Evolutionary conservation across 805 yeast genomes (phyloP).

Genomic region (Saccharomycopsis sp.): DNA sequence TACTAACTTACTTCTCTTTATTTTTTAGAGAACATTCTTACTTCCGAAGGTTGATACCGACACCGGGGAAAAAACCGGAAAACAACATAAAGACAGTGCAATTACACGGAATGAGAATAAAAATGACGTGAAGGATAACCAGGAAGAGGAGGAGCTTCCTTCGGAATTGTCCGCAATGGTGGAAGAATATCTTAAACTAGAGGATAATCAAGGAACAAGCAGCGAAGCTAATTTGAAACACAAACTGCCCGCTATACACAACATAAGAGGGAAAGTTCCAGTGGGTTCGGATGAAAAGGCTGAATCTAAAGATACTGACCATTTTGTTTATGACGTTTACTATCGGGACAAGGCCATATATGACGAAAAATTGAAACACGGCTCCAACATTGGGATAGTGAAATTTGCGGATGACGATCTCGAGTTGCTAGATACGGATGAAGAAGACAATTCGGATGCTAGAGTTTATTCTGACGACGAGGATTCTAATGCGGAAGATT

Average conservation of each 20-base stretch:
- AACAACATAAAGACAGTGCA: constrained; percentile 27
- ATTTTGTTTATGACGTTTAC: constrained; percentile 82
- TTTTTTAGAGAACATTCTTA: constrained; percentile 21
- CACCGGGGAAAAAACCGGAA: constrained; percentile 25
- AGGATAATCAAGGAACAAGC: constrained; percentile 21
- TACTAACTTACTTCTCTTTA: constrained; percentile 10
- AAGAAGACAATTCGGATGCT: constrained; percentile 34
- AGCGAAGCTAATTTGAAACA: not conserved
- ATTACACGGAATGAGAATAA: not conserved
- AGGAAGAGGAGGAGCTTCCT: constrained; percentile 37
- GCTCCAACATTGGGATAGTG: constrained; percentile 24
- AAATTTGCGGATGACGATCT: constrained; percentile 35
- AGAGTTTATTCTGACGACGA: constrained; percentile 58
- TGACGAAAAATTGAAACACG: constrained; percentile 30
- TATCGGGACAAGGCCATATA: constrained; percentile 58
- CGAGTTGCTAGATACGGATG: constrained; percentile 29
- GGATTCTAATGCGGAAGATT: constrained; percentile 87
- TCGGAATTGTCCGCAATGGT: constrained; percentile 73
- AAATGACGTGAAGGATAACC: constrained; percentile 20
- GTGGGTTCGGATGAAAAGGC: constrained; percentile 7
- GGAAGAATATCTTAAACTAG: constrained; percentile 45
- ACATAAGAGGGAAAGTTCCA: constrained; percentile 6
- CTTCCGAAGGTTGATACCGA: constrained; percentile 25
- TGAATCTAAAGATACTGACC: constrained; percentile 43
- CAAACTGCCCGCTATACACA: not conserved